These are phyloP conservation scores for Colletotrichum acutatum DNA, from an alignment of 2,329 filamentous ascomycete genomes.

Conservation along the genomic window DNA sequence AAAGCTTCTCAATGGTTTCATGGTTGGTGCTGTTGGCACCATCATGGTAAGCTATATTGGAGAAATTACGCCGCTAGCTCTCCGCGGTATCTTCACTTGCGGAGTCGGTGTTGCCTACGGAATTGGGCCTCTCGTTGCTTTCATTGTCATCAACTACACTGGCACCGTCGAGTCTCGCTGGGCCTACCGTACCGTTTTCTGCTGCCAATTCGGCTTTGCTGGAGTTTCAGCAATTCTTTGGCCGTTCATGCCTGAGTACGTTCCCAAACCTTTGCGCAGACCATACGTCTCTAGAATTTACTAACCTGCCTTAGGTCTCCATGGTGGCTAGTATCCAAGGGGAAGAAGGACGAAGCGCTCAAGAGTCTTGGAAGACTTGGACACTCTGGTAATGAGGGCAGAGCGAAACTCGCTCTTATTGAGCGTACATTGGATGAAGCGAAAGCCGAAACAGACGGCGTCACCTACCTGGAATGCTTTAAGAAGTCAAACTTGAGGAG, in stretches of 20 bases:
- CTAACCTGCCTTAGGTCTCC: slow-evolving; percentile 42
- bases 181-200: slow-evolving; percentile 49
- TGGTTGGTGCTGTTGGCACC: slow-evolving; percentile 42
- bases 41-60: slow-evolving; percentile 46
- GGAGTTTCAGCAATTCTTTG: slow-evolving; percentile 43
- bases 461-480: slow-evolving; percentile 53
- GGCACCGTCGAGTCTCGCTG: slow-evolving; percentile 42
- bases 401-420: slow-evolving; percentile 44
- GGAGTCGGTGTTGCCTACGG: slow-evolving; percentile 44
- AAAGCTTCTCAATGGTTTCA: slow-evolving; percentile 55
- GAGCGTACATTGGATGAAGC: slow-evolving; percentile 47
- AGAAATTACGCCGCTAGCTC: slow-evolving; percentile 44
- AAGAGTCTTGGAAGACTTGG: slow-evolving; percentile 48
- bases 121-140: slow-evolving; percentile 44
- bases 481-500: slow-evolving; percentile 50
- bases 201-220: slow-evolving; percentile 48
- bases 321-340: slow-evolving; percentile 52
- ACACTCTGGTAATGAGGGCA: slow-evolving; percentile 39
- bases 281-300: neutral
- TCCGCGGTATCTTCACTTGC: slow-evolving; percentile 44
- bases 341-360: slow-evolving; percentile 46
- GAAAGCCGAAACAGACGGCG: slow-evolving; percentile 48
- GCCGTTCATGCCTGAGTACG: slow-evolving; percentile 53
- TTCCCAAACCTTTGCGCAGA: neutral
- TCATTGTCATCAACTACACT: slow-evolving; percentile 46